Base-by-base conservation (phyloP, 2,329 filamentous ascomycete genomes). In the Hypoxylon sp. region DNA sequence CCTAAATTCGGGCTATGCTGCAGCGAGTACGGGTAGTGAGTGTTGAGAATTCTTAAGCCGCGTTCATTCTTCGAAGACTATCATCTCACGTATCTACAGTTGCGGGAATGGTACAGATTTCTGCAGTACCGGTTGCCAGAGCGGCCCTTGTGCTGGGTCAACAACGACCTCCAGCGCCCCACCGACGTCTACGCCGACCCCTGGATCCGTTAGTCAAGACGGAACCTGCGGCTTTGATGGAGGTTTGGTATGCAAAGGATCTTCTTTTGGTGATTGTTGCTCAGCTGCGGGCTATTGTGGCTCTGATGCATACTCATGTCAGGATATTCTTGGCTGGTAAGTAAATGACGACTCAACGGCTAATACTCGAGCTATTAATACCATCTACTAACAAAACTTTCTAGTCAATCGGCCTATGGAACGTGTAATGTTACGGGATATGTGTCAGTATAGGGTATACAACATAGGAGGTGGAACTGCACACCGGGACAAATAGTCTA, bases 1-100 rank as follows among this genome's bases (percentile, higher is more conserved):
- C 53, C 53, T n/a, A 57, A 57, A 10, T 57, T 57, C 32, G 53
- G 53, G 3, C 13, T 57, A 14, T 57, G 53, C n/a, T 57, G 53
- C n/a, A 57, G 53, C 53, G 11, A 34, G 41, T 14, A 57, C 38
- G 53, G 53, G 4, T 57, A 45, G 38, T 43, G 19, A 43, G 38
- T 43, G 0, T n/a, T 10, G 2, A 7, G 19, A n/a, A 43, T 43
- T 17, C 19, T 10, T 19, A 9, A 9, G n/a, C 7, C 0, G 5
- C 14, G 1, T 10, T 11, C 2, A 9, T 10, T 9, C 19, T 43
- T 19, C 7, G 9, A 1, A n/a, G 38, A 5, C 7, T 43, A 43
- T 17, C 7, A 19, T 30, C 38, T 43, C 5, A 43, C 5, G 9
- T 7, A 43, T 19, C 14, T 19, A 6, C 14, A 43, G 38, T 34